Conservation (phyloP, 176 grass and related monocot genomes). For the Carex littledalei region DNA sequence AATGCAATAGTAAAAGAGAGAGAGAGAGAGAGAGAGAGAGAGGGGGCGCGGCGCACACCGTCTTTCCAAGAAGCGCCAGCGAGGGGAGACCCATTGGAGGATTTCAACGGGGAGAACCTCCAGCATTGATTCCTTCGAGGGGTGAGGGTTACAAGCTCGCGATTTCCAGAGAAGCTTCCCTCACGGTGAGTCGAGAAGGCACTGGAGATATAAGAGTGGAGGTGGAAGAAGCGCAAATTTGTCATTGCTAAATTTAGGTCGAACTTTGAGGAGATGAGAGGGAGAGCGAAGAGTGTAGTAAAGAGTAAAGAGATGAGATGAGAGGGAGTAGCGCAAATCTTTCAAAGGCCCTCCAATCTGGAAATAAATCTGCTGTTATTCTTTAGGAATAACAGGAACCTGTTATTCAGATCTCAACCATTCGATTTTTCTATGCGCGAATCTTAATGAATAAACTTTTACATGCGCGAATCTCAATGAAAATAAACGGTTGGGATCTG, state of each 20-base stretch:
- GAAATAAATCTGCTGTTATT: too few relatives aligned
- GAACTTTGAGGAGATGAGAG: neutral
- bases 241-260: neutral
- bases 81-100: slow-evolving; percentile 57
- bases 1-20: neutral
- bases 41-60: slow-evolving; percentile 35
- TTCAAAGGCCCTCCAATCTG: too few relatives aligned
- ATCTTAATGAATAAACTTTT: too few relatives aligned
- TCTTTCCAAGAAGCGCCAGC: slow-evolving; percentile 44
- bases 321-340: too few relatives aligned
- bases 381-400: too few relatives aligned
- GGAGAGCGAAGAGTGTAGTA: neutral
- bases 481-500: too few relatives aligned
- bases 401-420: too few relatives aligned
- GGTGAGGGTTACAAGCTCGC: neutral
- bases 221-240: neutral
- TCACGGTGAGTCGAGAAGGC: neutral
- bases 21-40: neutral
- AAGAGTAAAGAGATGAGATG: neutral
- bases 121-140: slow-evolving; percentile 7
- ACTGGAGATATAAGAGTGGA: neutral
- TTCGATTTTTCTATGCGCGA: too few relatives aligned
- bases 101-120: slow-evolving; percentile 34
- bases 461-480: too few relatives aligned
- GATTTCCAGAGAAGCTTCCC: neutral